Evolutionary conservation across 805 yeast genomes (phyloP).

Genomic region (Monosporozyma aquatica): DNA sequence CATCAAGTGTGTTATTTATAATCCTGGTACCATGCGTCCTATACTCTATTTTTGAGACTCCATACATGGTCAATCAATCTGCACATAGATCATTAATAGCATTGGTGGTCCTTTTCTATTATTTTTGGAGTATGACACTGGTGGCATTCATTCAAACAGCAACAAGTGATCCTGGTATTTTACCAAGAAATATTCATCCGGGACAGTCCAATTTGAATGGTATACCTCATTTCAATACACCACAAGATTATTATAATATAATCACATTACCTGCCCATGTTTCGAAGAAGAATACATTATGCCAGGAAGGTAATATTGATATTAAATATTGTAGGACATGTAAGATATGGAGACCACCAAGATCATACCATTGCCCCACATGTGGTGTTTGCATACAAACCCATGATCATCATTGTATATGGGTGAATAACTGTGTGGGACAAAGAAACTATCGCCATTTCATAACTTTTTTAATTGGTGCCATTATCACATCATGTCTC

Average conservation of each 20-base stretch:
- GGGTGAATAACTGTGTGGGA: slow-evolving; percentile 73
- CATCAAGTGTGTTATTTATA: slow-evolving; percentile 29
- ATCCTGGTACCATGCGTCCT: slow-evolving; percentile 42
- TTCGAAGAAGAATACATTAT: neutral
- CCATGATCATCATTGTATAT: slow-evolving; percentile 64
- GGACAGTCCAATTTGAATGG: slow-evolving; percentile 16
- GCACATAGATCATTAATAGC: slow-evolving; percentile 16
- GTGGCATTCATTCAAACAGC: slow-evolving; percentile 45
- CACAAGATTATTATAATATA: slow-evolving; percentile 48
- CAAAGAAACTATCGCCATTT: slow-evolving; percentile 61
- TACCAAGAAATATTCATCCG: slow-evolving; percentile 60
- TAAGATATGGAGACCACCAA: slow-evolving; percentile 64
- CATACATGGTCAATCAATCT: neutral
- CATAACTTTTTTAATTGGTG: slow-evolving; percentile 38
- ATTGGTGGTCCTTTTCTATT: slow-evolving; percentile 45
- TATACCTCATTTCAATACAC: slow-evolving; percentile 31
- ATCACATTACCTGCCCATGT: slow-evolving; percentile 28
- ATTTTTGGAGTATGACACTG: slow-evolving; percentile 46
- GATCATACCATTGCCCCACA: slow-evolving; percentile 64
- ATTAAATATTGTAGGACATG: slow-evolving; percentile 60
- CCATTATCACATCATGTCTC: slow-evolving; percentile 26
- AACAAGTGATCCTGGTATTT: slow-evolving; percentile 57
- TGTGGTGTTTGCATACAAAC: slow-evolving; percentile 56
- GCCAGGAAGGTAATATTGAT: slow-evolving; percentile 14
- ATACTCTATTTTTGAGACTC: slow-evolving; percentile 40